Conservation (phyloP, 2,329 filamentous ascomycete species). For the Penicillium brevicompactum region DNA sequence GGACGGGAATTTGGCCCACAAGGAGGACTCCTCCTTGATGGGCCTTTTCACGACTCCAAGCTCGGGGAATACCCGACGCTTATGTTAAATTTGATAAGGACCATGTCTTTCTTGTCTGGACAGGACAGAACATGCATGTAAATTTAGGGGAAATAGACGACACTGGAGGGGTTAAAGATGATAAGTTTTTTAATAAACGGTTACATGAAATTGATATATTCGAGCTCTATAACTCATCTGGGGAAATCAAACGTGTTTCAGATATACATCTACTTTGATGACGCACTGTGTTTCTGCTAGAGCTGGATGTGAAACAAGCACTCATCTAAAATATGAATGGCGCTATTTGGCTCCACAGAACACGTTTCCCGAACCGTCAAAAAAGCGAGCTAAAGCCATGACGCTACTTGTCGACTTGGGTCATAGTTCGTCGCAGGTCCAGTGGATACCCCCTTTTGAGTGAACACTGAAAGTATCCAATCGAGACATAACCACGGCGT, state of each 20-base stretch:
- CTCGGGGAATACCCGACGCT: constrained; percentile 6
- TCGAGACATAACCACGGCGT: not conserved
- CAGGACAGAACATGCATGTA: constrained; percentile 23
- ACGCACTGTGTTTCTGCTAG: not conserved
- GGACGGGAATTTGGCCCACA: constrained; percentile 2
- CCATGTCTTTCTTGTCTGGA: constrained; percentile 16
- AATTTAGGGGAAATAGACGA: constrained; percentile 26
- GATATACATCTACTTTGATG: not conserved
- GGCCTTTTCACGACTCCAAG: constrained; percentile 9
- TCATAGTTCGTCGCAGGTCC: too few relatives aligned
- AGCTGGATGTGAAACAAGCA: not conserved
- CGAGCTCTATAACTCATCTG: not conserved
- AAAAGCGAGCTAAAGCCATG: not conserved
- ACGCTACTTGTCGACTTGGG: too few relatives aligned
- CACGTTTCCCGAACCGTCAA: not conserved
- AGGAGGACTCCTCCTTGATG: not conserved
- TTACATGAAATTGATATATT: constrained; percentile 8
- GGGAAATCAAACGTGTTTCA: not conserved
- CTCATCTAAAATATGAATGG: not conserved
- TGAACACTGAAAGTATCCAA: not conserved
- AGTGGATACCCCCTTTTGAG: not conserved
- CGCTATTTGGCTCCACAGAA: not conserved
- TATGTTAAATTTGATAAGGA: constrained; percentile 22
- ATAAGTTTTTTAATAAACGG: constrained; percentile 10
- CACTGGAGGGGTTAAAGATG: constrained; percentile 2